Base-by-base conservation (phyloP, 139 green algal species). In the Tetradesmus lagerheimii region DNA sequence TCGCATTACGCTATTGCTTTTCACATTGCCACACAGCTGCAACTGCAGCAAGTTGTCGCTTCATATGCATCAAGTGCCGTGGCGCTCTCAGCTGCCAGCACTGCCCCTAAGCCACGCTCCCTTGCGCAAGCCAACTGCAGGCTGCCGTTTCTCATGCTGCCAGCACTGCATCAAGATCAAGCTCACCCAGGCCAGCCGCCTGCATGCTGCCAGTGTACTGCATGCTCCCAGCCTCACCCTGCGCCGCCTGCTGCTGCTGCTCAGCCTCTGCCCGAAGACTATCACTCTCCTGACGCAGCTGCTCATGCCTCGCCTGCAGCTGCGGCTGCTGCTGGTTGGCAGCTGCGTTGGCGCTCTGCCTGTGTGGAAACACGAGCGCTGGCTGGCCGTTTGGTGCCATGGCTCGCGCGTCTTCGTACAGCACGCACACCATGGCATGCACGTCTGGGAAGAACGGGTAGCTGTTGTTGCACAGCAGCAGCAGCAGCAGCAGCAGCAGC, bases 391-490 rank as follows among this genome's bases (percentile, higher is more conserved):
- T 53, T 34, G 82, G 82, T 27, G 82, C 53, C 82, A 79, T 78
- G 8, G 82, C 82, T 2, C 53, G 82, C 23, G 82, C 82, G 79
- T 87, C 82, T 16, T 77, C 82, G 39, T 79, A 87, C 31, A 87
- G 34, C 20, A 78, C 53, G 45, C 82, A 79, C 34, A 87, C 82
- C 82, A 87, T 87, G 35, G 82, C 82, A n/a, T 87, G 82, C 47
- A 86, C 50, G 38, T 87, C 82, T 16, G 82, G 82, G 57, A 87
- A 78, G 82, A 87, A 87, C 0, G n/a, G 67, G 67, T 37, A 78
- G 8, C 67, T 39, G 31, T 31, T 76, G 25, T 76, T 18, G 20
- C 62, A 74, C 64, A 35, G 27, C 27, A 34, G 27, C 64, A 35
- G 64, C 64, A 76, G 27, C 64, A 76, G 64, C 64, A 37, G 64